phyloP scores from a whole-genome alignment of 306 rosid genomes.

The Alnus rubra region DNA sequence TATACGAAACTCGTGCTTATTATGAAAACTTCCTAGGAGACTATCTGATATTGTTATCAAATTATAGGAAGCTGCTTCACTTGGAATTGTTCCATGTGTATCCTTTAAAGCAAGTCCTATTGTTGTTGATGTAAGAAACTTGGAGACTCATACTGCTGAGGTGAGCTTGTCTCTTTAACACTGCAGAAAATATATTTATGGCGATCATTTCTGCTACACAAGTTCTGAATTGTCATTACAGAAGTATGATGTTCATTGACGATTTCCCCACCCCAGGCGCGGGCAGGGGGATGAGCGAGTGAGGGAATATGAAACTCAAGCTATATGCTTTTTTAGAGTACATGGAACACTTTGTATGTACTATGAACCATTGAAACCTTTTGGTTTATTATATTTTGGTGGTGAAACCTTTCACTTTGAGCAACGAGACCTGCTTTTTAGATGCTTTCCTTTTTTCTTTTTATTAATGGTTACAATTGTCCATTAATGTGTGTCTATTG shows the following conservation, averaged over 20 bases:
- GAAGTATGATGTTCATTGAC: not conserved
- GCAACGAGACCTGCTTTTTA: not conserved
- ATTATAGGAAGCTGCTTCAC: slow-evolving; percentile 89
- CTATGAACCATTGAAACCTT: not conserved
- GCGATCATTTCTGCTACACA: slow-evolving; percentile 25
- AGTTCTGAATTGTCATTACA: slow-evolving; percentile 14
- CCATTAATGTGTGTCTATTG: not conserved
- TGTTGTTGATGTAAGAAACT: slow-evolving; percentile 67
- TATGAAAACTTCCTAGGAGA: slow-evolving; percentile 25
- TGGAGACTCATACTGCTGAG: slow-evolving; percentile 71
- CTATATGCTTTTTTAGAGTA: not conserved
- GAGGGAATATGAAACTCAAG: not conserved
- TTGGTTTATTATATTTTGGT: not conserved
- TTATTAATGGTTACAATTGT: not conserved
- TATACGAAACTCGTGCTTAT: slow-evolving; percentile 4
- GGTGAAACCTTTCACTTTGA: not conserved
- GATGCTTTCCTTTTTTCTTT: not conserved
- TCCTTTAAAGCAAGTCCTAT: slow-evolving; percentile 75
- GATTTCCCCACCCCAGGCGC: not conserved
- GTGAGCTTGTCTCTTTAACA: slow-evolving; percentile 45
- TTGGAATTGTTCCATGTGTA: slow-evolving; percentile 73
- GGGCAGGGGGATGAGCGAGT: not conserved
- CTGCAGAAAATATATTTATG: slow-evolving; percentile 6
- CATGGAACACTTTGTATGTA: not conserved
- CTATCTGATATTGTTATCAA: slow-evolving; percentile 28